These are phyloP conservation scores for Solanum paucissectum DNA, from an alignment of 257 asterid genomes.

Conservation along the genomic window DNA sequence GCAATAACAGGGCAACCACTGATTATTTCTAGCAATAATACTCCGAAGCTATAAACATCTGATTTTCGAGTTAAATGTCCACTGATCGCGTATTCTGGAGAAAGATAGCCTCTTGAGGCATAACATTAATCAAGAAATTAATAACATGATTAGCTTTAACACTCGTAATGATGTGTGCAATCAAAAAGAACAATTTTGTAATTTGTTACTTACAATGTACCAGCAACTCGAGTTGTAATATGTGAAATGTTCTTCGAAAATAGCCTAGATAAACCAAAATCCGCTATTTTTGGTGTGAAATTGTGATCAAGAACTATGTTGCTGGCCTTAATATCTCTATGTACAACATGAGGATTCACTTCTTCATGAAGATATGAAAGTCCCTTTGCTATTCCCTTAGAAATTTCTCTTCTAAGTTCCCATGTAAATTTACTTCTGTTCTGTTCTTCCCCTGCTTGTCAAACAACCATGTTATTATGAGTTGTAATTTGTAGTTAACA, in stretches of 20 bases:
- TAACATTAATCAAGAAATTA: neutral
- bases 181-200: neutral
- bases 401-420: constrained; percentile 36
- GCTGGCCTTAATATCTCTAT: constrained; percentile 64
- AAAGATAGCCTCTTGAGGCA: constrained; percentile 53
- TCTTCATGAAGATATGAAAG: constrained; percentile 64
- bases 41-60: constrained; percentile 31
- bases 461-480: neutral
- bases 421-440: constrained; percentile 49
- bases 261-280: constrained; percentile 67
- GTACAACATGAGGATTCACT: constrained; percentile 54
- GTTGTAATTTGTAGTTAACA: neutral
- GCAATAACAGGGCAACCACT: constrained; percentile 1
- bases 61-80: constrained; percentile 72
- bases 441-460: constrained; percentile 34
- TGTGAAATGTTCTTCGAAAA: constrained; percentile 39
- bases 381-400: constrained; percentile 54
- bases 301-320: constrained; percentile 56
- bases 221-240: constrained; percentile 80
- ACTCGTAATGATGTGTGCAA: neutral
- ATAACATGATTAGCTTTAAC: neutral
- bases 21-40: neutral
- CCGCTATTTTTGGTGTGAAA: constrained; percentile 54
- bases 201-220: constrained; percentile 52
- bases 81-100: constrained; percentile 74